Evolutionary conservation across 257 asterid genomes (phyloP).

Genomic region (Gentiana macrophylla): DNA sequence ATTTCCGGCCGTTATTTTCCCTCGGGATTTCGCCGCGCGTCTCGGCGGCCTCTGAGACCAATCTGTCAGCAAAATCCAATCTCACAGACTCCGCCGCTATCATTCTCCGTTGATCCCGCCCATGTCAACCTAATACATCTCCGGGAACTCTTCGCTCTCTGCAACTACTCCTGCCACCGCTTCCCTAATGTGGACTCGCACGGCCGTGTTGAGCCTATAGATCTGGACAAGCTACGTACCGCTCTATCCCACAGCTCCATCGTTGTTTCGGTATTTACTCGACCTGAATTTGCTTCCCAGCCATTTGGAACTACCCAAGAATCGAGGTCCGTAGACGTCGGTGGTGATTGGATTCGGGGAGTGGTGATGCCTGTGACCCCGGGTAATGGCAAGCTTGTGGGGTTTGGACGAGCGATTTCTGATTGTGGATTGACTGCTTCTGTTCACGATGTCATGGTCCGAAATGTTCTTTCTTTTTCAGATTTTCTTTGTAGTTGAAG

Average conservation of each 20-base stretch:
- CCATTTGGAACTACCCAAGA: constrained; percentile 5
- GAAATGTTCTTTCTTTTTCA: constrained; percentile 3
- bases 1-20: constrained; percentile 37
- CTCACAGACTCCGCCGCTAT: constrained; percentile 38
- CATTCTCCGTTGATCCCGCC: constrained; percentile 51
- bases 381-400: constrained; percentile 58
- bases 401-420: constrained; percentile 89
- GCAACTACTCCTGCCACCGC: constrained; percentile 87
- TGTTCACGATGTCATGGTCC: constrained; percentile 79
- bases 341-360: constrained; percentile 53
- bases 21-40: constrained; percentile 26
- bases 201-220: constrained; percentile 58
- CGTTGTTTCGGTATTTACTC: constrained; percentile 64
- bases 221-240: constrained; percentile 43
- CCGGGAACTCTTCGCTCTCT: constrained; percentile 45
- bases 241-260: constrained; percentile 71
- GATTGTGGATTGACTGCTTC: constrained; percentile 76
- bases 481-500: background rate
- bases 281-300: constrained; percentile 22
- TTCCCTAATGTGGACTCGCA: constrained; percentile 47
- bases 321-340: constrained; percentile 25
- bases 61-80: constrained; percentile 15
- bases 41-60: constrained; percentile 16
- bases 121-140: constrained; percentile 43
- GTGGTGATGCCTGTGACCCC: constrained; percentile 57